Conservation (phyloP, 2,329 filamentous ascomycete genomes). For the Acrocalymma vagum region DNA sequence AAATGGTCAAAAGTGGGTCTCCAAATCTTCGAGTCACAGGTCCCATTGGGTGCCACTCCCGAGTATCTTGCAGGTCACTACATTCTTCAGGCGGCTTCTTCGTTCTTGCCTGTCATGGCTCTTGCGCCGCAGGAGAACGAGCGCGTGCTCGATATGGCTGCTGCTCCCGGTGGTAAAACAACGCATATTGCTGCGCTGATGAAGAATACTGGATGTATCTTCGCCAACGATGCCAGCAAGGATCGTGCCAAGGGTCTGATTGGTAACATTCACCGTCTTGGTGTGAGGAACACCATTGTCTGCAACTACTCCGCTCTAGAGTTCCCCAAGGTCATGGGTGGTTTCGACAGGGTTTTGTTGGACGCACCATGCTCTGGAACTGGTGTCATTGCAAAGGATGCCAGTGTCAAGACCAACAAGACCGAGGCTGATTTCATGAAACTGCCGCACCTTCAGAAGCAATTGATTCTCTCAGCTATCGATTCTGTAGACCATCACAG, state of each 20-base stretch:
- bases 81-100: slow-evolving; percentile 95
- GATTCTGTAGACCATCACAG: slow-evolving; percentile 92
- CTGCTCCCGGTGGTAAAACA: slow-evolving; percentile 94
- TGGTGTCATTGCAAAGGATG: slow-evolving; percentile 96
- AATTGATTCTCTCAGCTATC: slow-evolving; percentile 89
- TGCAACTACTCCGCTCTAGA: slow-evolving; percentile 95
- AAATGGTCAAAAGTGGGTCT: slow-evolving; percentile 99
- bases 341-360: slow-evolving; percentile 92
- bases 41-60: slow-evolving; percentile 90
- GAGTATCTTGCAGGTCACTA: slow-evolving; percentile 98
- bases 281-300: slow-evolving; percentile 91
- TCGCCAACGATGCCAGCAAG: slow-evolving; percentile 97
- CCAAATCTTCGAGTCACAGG: slow-evolving; percentile 91
- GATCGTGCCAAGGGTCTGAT: slow-evolving; percentile 94
- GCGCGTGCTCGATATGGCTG: slow-evolving; percentile 91
- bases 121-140: slow-evolving; percentile 93
- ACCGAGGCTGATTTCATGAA: slow-evolving; percentile 93
- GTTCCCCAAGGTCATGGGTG: slow-evolving; percentile 93
- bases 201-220: slow-evolving; percentile 95
- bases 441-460: slow-evolving; percentile 93
- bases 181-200: slow-evolving; percentile 96
- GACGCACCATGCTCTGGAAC: slow-evolving; percentile 97
- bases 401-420: slow-evolving; percentile 98
- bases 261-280: slow-evolving; percentile 92
- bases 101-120: slow-evolving; percentile 97